phyloP scores from a whole-genome alignment of 768 basidiomycete species.

The Sporobolomyces roseus region DNA sequence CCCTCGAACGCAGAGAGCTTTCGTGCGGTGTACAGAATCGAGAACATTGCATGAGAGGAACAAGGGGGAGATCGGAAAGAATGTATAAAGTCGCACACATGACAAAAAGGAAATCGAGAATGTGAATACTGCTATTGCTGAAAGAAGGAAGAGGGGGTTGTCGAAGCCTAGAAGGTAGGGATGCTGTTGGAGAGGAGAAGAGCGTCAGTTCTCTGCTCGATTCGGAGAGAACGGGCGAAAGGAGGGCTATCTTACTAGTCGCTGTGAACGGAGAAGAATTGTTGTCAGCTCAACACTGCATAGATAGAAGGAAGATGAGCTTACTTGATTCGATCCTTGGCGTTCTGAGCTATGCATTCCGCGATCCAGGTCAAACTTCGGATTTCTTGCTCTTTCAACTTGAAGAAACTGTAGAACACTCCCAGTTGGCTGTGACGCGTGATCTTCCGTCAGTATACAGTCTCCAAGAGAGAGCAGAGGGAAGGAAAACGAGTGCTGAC shows the following conservation, averaged over 20 bases:
- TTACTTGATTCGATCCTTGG: slow-evolving; percentile 53
- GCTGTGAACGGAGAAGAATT: background rate
- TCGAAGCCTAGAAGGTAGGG: slow-evolving; percentile 30
- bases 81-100: background rate
- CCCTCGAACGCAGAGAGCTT: too few species aligned
- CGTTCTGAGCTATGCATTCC: slow-evolving; percentile 96
- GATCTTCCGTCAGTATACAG: too few species aligned
- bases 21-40: too few species aligned
- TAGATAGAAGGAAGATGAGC: background rate
- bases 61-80: background rate
- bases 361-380: slow-evolving; percentile 51
- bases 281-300: background rate
- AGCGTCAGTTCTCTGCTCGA: background rate
- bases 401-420: slow-evolving; percentile 73
- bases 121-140: background rate
- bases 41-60: background rate
- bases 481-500: background rate
- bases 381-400: slow-evolving; percentile 55
- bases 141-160: background rate
- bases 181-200: slow-evolving; percentile 9
- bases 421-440: slow-evolving; percentile 67
- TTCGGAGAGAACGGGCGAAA: background rate
- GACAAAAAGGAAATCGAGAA: background rate
- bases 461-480: too few species aligned
- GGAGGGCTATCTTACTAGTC: slow-evolving; percentile 21